phyloP scores from a whole-genome alignment of 768 basidiomycete genomes.

The Hemileccinum rubropunctum region DNA sequence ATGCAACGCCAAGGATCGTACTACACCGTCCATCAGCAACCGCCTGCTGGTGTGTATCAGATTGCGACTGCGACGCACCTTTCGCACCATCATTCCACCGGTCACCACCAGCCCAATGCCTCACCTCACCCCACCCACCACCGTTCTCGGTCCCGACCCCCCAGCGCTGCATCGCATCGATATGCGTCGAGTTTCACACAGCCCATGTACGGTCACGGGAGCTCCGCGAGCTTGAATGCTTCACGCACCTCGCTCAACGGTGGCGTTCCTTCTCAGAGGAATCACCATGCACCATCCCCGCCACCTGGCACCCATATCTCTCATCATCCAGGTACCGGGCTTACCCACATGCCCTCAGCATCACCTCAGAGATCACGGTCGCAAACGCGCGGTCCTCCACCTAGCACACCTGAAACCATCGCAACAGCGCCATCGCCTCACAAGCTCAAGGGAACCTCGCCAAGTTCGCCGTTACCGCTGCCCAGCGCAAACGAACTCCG shows the following conservation, averaged over 20 bases:
- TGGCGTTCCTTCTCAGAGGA: conserved; percentile 9
- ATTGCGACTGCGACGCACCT: conserved; percentile 12
- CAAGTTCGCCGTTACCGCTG: background rate
- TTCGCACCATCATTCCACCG: conserved; percentile 10
- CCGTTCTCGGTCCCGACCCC: conserved; percentile 28
- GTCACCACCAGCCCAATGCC: conserved; percentile 8
- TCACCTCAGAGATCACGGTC: conserved; percentile 19
- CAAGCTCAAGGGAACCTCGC: conserved; percentile 1
- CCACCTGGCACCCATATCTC: conserved; percentile 6
- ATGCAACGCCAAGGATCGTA: conserved; percentile 22
- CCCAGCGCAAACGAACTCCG: conserved; percentile 16
- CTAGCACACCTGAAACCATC: background rate
- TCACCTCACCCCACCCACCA: conserved; percentile 18
- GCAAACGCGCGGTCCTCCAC: conserved; percentile 8
- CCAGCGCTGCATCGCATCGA: conserved; percentile 31
- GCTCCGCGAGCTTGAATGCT: conserved; percentile 17
- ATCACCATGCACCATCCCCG: conserved; percentile 10
- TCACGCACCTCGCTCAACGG: conserved; percentile 23
- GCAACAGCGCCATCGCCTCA: background rate
- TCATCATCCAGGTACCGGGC: conserved; percentile 4
- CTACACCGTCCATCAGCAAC: conserved; percentile 10
- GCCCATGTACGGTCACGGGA: conserved; percentile 25
- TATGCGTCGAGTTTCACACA: conserved; percentile 27
- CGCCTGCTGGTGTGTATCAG: conserved; percentile 6
- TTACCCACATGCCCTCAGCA: conserved; percentile 6